Evolutionary conservation across 139 green algal genomes (phyloP).

Genomic region (Micractinium sp.): DNA sequence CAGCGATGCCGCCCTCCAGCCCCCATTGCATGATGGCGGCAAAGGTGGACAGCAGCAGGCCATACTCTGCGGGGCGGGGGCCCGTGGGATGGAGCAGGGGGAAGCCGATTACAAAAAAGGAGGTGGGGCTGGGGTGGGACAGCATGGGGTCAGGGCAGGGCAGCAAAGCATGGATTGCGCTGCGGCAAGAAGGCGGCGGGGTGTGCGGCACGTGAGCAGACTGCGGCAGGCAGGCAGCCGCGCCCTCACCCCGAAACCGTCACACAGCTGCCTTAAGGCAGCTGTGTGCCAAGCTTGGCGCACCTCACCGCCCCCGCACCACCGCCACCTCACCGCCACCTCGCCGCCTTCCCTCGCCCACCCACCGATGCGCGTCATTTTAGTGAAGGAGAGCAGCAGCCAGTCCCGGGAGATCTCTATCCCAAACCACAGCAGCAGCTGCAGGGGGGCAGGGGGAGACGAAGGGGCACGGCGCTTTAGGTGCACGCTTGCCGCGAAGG

Average conservation of each 20-base stretch:
- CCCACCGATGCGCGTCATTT: constrained; percentile 51
- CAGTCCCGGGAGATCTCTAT: constrained; percentile 76
- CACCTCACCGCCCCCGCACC: too few relatives aligned
- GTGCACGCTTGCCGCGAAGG: too few relatives aligned
- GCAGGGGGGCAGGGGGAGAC: too few relatives aligned
- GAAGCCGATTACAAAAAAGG: too few relatives aligned
- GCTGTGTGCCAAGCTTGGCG: too few relatives aligned
- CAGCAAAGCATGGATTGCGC: not conserved
- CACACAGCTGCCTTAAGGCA: too few relatives aligned
- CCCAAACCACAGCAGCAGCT: constrained; percentile 81
- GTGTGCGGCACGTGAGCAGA: too few relatives aligned
- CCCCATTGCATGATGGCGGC: constrained; percentile 67
- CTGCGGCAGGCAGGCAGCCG: too few relatives aligned
- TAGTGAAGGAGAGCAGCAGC: constrained; percentile 63
- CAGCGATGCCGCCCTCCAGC: constrained; percentile 69
- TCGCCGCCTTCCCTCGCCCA: not conserved
- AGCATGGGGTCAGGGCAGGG: not conserved
- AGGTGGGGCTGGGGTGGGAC: not conserved
- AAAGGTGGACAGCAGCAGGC: constrained; percentile 77
- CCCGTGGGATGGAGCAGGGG: not conserved
- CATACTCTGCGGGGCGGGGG: constrained; percentile 62
- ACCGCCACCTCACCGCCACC: not conserved
- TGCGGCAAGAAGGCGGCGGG: too few relatives aligned
- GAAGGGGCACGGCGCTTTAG: too few relatives aligned
- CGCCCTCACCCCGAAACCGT: too few relatives aligned